Conservation (phyloP, 371 early-diverging fungal species). For the Lichtheimia corymbifera region DNA sequence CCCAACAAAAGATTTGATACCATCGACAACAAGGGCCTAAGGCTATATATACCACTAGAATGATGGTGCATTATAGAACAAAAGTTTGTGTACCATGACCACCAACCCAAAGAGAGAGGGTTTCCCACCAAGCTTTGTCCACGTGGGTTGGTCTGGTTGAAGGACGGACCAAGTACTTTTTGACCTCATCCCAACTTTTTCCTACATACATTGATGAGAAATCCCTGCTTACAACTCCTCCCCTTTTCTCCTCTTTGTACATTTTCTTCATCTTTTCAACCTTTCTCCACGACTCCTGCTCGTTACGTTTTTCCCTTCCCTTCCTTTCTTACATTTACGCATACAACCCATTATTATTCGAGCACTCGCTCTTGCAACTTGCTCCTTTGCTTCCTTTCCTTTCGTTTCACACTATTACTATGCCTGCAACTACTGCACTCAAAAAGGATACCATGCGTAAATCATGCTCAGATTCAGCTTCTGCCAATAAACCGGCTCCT, state of each 20-base stretch:
- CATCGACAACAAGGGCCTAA: no score
- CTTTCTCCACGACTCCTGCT: slow-evolving; percentile 6
- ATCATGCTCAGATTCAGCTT: slow-evolving; percentile 22
- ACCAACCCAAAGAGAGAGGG: no score
- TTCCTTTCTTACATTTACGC: slow-evolving; percentile 5
- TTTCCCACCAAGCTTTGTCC: no score
- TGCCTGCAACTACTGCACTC: slow-evolving; percentile 1
- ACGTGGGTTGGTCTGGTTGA: no score
- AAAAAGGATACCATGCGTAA: slow-evolving; percentile 18
- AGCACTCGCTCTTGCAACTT: not conserved
- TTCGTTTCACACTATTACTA: slow-evolving; percentile 2
- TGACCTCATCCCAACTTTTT: no score
- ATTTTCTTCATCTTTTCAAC: not conserved
- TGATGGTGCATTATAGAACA: no score
- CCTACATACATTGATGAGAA: no score
- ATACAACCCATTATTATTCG: not conserved
- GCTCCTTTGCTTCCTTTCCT: slow-evolving; percentile 9
- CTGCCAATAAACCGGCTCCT: slow-evolving; percentile 11
- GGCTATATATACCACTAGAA: no score
- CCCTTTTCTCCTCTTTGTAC: not conserved
- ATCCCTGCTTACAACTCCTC: not conserved
- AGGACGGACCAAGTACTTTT: no score
- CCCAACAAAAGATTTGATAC: no score
- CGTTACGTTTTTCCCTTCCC: slow-evolving; percentile 9
- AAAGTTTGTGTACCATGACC: no score